Evolutionary conservation across 169 alveolate genomes (phyloP), one percentile per base, ranked within the genome.

Genomic region (Plasmodium fragile): DNA sequence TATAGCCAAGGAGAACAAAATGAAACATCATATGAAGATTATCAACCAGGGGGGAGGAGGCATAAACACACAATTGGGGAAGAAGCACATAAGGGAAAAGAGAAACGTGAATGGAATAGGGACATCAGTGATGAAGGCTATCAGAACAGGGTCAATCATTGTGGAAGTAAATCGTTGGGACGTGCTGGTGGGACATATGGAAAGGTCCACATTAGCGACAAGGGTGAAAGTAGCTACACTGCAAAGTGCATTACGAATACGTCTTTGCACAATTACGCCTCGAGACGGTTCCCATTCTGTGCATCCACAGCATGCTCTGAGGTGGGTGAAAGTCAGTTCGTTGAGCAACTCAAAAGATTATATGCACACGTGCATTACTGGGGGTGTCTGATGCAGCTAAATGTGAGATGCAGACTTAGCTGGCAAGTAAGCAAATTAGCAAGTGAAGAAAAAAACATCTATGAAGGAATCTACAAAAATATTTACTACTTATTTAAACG

Each of bases 391-490:
- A 65, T 39, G 32, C 65, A 80, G 65, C 18, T 89, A 22, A 18
- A 89, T 13, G 28, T 89, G 49, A 89, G 71, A 65, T 89, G 94
- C 71, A 77, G 82, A 7, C 25, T 8, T 7, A 75, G 65, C 13
- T 30, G 43, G 18, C 41, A 4, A 65, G 77, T 16, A 59, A 2
- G 65, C 69, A 8, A 78, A 13, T 30, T 65, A 49, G n/a, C 3
- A 32, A 28, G 71, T 65, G 78, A 72, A 65, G 36, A 39, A 1
- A 55, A 71, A 69, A 18, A 69, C 18, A 75, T 87, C 41, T 72
- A 89, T 45, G 18, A 65, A 13, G 90, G 71, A 32, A 80, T 89
- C 16, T 89, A 80, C 45, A 89, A 89, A 79, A 89, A 89, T 79
- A 41, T 89, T 18, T 80, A 79, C 34, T 43, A 55, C 55, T 52